These are phyloP conservation scores for Mycena albidolilacea DNA, from an alignment of 768 basidiomycete species.

Conservation along the genomic window DNA sequence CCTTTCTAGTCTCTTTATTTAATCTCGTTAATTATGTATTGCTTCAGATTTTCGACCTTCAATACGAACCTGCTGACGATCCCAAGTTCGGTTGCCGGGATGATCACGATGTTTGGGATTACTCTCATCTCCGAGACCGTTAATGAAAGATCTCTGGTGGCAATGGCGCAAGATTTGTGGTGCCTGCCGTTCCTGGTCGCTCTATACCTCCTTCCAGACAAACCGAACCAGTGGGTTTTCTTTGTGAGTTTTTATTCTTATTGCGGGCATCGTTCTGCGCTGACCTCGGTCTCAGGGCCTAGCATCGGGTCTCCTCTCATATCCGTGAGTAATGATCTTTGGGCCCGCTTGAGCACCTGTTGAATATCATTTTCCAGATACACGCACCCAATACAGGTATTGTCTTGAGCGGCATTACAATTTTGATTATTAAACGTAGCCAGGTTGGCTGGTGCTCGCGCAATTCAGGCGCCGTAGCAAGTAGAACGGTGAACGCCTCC, in stretches of 20 bases:
- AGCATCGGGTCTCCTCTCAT: constrained; percentile 61
- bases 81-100: constrained; percentile 65
- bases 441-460: constrained; percentile 72
- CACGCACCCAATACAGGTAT: constrained; percentile 66
- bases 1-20: neutral
- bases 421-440: neutral
- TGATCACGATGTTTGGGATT: constrained; percentile 66
- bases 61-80: constrained; percentile 73
- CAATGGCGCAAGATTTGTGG: constrained; percentile 73
- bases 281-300: constrained; percentile 50
- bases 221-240: constrained; percentile 67
- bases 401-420: neutral
- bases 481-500: constrained; percentile 72
- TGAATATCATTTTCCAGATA: constrained; percentile 50
- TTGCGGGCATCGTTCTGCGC: neutral
- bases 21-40: constrained; percentile 1
- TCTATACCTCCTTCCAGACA: constrained; percentile 62
- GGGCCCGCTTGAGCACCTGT: constrained; percentile 5
- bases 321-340: constrained; percentile 51
- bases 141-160: constrained; percentile 67
- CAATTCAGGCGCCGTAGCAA: constrained; percentile 72
- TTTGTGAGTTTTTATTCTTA: constrained; percentile 54
- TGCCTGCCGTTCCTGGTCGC: constrained; percentile 73
- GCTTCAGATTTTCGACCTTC: constrained; percentile 69
- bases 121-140: constrained; percentile 67